Evolutionary conservation across 2,329 filamentous ascomycete species (phyloP).

Genomic region (Phialocephala sp.): DNA sequence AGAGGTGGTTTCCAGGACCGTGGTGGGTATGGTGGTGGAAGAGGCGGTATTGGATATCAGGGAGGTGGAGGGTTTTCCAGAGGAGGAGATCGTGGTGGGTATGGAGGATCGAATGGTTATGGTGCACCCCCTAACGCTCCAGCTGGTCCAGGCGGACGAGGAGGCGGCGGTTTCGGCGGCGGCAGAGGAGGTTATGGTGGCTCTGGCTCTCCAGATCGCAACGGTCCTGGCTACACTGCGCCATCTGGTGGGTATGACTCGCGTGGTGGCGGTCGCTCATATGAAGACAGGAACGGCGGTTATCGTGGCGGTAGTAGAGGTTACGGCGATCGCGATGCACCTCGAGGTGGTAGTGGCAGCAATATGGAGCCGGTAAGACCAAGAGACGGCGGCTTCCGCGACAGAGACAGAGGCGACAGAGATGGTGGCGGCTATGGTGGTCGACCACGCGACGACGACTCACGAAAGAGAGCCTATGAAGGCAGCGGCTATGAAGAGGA

Average conservation of each 20-base stretch:
- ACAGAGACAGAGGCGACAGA: slow-evolving; percentile 52
- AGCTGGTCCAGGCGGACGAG: slow-evolving; percentile 62
- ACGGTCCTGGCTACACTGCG: slow-evolving; percentile 35
- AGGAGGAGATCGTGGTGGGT: slow-evolving; percentile 37
- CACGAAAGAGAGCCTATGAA: slow-evolving; percentile 60
- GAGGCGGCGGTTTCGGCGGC: slow-evolving; percentile 53
- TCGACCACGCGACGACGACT: slow-evolving; percentile 57
- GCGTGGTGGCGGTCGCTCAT: slow-evolving; percentile 62
- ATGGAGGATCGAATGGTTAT: slow-evolving; percentile 51
- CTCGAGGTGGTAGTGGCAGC: slow-evolving; percentile 58
- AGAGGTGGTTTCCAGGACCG: slow-evolving; percentile 43
- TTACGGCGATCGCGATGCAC: slow-evolving; percentile 47
- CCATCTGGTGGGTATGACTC: slow-evolving; percentile 56
- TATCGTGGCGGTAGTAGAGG: slow-evolving; percentile 49
- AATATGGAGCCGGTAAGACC: slow-evolving; percentile 85
- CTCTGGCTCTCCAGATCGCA: slow-evolving; percentile 43
- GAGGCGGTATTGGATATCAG: slow-evolving; percentile 44
- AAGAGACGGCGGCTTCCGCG: slow-evolving; percentile 46
- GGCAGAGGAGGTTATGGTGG: slow-evolving; percentile 42
- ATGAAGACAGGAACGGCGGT: slow-evolving; percentile 61
- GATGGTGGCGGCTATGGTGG: slow-evolving; percentile 58
- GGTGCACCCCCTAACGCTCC: slow-evolving; percentile 64
- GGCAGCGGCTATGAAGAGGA: slow-evolving; percentile 83
- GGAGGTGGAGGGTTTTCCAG: slow-evolving; percentile 40
- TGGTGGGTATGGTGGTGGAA: slow-evolving; percentile 39